Base-by-base conservation (phyloP, 1,284 basidiomycete genomes). In the Fomes fomentarius region DNA sequence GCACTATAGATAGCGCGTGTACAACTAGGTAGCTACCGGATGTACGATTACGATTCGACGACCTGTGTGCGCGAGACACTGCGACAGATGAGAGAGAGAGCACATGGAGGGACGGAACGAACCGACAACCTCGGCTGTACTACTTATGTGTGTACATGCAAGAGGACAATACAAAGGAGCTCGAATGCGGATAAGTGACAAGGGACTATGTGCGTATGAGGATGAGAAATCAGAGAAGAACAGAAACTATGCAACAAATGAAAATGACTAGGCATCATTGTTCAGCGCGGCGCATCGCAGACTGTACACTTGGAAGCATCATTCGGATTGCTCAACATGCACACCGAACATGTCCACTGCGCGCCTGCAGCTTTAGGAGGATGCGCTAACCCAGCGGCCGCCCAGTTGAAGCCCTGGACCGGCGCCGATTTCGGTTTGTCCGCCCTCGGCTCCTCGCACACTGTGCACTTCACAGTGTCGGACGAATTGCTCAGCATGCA, bases 401-500 rank as follows among this genome's bases (percentile, higher is more conserved):
- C 63, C 66, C 66, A 69, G 50, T 69, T 52, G 49, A 69, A 69
- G 17, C 59, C 61, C 47, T 54, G 44, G 5, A 54, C 42, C 6
- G 43, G 33, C 5, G 47, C 31, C 3, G 58, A 51, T 50, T 61
- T 60, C 12, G 60, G 53, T 17, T 50, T 55, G 45, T 51, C 54
- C 26, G 49, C 47, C 22, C 71, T 68, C 45, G 70, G 69, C 15
- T 69, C 52, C 24, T 80, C 78, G 61, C 78, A 80, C 21, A 74
- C 35, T 22, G 58, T 63, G 65, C 78, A 80, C 57, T 80, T 75
- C 11, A 67, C 66, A 31, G 63, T 84, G 80, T 58, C 68, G 19
- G 68, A 65, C 1, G 73, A 64, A 56, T 79, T 83, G 39, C 47
- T 56, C 15, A 78, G 58, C 63, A 67, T 68, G 57, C 82, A 83